These are phyloP conservation scores for Chaetomiaceae sp. DNA, from an alignment of 2,329 filamentous ascomycete genomes.

Conservation along the genomic window DNA sequence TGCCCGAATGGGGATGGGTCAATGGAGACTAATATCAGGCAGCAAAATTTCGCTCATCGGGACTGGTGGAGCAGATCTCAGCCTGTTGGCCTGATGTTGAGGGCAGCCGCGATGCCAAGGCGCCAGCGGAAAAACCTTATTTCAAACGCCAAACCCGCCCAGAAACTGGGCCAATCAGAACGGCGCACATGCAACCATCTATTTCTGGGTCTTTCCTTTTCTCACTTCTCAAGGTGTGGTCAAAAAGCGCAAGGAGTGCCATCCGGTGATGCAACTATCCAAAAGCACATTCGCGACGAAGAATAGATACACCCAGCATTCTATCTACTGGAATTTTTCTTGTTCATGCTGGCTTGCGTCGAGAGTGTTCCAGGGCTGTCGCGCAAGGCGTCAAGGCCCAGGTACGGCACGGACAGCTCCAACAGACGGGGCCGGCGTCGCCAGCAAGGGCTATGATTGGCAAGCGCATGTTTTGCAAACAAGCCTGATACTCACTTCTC, in stretches of 20 bases:
- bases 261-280: too few relatives aligned
- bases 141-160: background rate
- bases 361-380: background rate
- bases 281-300: too few relatives aligned
- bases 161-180: background rate
- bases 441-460: too few relatives aligned
- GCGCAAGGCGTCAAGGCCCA: background rate
- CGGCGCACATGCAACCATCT: background rate
- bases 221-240: background rate
- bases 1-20: background rate
- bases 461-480: background rate
- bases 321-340: too few relatives aligned
- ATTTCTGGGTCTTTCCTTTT: background rate
- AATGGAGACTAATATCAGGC: slow-evolving; percentile 14
- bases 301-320: too few relatives aligned
- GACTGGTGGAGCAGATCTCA: slow-evolving; percentile 10
- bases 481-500: background rate
- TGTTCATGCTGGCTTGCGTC: background rate
- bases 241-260: too few relatives aligned
- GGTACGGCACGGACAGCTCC: background rate
- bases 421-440: too few relatives aligned
- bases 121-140: slow-evolving; percentile 14
- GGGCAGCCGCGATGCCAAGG: slow-evolving; percentile 10
- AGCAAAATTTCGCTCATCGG: slow-evolving; percentile 18
- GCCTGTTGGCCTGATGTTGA: background rate